Conservation (phyloP, 441 rosid species). For the Syzygium syzygioides region DNA sequence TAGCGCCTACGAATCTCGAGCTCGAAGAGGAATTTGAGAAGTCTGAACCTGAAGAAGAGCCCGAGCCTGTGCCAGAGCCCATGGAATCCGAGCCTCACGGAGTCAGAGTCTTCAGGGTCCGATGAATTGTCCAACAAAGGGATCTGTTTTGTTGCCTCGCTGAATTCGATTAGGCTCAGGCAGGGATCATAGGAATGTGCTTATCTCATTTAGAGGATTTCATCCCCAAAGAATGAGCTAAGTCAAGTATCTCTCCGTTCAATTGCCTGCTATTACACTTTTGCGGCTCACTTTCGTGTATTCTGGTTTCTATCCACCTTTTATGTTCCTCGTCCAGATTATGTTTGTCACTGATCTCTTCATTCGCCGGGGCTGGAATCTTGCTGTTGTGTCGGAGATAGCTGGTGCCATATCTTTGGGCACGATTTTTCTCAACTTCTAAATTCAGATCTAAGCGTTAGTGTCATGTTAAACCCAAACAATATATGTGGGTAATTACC, state of each 20-base stretch:
- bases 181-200: background rate
- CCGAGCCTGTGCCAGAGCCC: too few species aligned
- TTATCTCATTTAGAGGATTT: background rate
- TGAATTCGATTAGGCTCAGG: slow-evolving; percentile 48
- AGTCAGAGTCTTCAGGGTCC: too few species aligned
- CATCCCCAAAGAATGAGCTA: background rate
- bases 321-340: background rate
- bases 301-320: too few species aligned
- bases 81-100: too few species aligned
- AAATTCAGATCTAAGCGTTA: too few species aligned
- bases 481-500: background rate
- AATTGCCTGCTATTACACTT: background rate
- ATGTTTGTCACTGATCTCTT: background rate
- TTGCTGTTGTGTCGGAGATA: background rate
- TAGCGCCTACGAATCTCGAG: too few species aligned
- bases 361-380: background rate
- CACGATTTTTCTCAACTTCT: too few species aligned
- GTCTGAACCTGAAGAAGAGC: too few species aligned
- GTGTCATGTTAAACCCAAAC: too few species aligned
- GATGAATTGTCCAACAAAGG: slow-evolving; percentile 34
- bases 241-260: background rate
- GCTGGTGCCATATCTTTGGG: background rate
- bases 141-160: slow-evolving; percentile 54
- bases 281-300: background rate
- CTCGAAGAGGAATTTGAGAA: too few species aligned